A percentile compares a stretch with the other conserved stretches of the same genome.
These are phyloP conservation scores for Phytopythium litorale DNA, from an alignment of 352 stramenopile species.

Conservation along the genomic window DNA sequence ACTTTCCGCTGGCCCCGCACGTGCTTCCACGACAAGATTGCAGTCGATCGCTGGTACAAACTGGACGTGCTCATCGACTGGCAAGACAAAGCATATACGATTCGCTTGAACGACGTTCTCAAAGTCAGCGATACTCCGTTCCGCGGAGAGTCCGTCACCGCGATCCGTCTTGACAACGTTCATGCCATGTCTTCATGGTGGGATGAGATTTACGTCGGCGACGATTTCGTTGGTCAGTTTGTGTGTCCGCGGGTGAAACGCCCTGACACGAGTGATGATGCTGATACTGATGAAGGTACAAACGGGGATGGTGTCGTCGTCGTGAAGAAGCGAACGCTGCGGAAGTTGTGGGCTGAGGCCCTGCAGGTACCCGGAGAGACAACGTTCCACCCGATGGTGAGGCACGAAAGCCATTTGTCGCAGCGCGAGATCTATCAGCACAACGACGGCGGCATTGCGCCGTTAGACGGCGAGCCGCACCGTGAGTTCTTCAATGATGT, in stretches of 20 bases:
- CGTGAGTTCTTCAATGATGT: conserved; percentile 78
- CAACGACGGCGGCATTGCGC: conserved; percentile 68
- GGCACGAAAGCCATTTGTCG: conserved; percentile 86
- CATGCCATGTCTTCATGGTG: conserved; percentile 89
- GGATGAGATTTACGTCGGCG: conserved; percentile 95
- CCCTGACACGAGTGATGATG: background rate
- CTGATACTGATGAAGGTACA: conserved; percentile 9
- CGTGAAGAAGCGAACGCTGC: conserved; percentile 37
- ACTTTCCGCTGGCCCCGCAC: conserved; percentile 46
- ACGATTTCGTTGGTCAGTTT: conserved; percentile 91
- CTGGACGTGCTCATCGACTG: conserved; percentile 92
- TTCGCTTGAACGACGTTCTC: conserved; percentile 91
- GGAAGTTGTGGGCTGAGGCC: conserved; percentile 48
- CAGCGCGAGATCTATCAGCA: conserved; percentile 69
- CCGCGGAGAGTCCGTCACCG: conserved; percentile 25
- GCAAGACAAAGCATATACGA: conserved; percentile 66
- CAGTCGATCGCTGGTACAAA: conserved; percentile 91
- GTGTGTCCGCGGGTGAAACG: conserved; percentile 60
- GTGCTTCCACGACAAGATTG: conserved; percentile 45
- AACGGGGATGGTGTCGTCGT: conserved; percentile 29
- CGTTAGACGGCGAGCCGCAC: conserved; percentile 86
- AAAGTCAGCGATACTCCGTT: conserved; percentile 66
- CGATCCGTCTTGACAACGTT: conserved; percentile 80
- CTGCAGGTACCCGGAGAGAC: conserved; percentile 26
- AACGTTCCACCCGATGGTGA: conserved; percentile 67